Base-by-base conservation (phyloP, 192 early-diverging fungal species). In the Dissophora ornata region DNA sequence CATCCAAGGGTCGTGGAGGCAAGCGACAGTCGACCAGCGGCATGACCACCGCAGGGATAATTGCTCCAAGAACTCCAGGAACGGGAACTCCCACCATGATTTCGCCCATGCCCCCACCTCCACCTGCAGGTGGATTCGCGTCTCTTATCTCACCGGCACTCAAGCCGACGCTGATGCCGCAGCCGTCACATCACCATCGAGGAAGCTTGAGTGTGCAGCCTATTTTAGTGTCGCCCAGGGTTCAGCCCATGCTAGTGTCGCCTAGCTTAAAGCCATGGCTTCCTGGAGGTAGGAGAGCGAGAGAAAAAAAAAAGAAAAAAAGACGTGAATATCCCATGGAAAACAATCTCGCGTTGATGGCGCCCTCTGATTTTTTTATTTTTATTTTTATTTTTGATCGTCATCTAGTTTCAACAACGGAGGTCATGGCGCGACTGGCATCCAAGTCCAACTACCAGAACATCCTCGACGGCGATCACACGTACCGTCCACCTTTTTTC, bases 381-480 rank as follows among this genome's bases (percentile, higher is more conserved):
- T 24, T 21, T 24, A 2, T 12, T 45, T 26, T 30, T 11, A 19
- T 33, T 45, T 60, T 46, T 26, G 32, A 9, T 40, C 26, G 21
- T 26, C 21, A 2, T 58, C 40, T 65, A 74, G 73, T 77, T 15
- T 77, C 73, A 0, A 67, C 73, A 30, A 47, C 73, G 13, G 73
- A 77, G 47, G 73, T 47, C 21, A 77, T 77, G 73, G 73, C 73
- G 0, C 80, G 80, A 45, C 55, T 88, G 18, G 86, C 86, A 6
- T 71, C 82, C 3, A 83, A 79, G 65, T 86, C 84, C 29, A 88
- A 98, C 66, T 97, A 97, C 81, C 93, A 93, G 61, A 94, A 93
- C 59, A 88, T 97, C 2, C 67, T 94, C 30, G 92, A 96, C 60
- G 96, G 95, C 15, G 89, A 94, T 51, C 88, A 91, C n/a, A 90